phyloP scores from a whole-genome alignment of 768 basidiomycete species.

The Lactifluus hygrophoroides region DNA sequence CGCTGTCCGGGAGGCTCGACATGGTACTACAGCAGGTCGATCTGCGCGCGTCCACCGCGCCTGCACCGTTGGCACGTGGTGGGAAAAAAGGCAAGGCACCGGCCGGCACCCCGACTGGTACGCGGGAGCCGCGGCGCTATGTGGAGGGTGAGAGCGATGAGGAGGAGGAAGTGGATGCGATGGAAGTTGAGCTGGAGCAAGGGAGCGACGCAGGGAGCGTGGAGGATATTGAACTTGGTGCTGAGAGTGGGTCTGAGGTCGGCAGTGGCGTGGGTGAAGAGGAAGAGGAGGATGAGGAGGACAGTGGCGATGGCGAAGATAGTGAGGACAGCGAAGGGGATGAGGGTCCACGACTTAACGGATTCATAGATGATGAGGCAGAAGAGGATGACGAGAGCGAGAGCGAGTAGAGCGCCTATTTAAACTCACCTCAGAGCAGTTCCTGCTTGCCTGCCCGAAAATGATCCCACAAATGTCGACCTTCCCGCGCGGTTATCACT shows the following conservation, averaged over 20 bases:
- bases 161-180: slow-evolving; percentile 42
- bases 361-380: slow-evolving; percentile 53
- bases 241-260: slow-evolving; percentile 46
- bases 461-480: neutral
- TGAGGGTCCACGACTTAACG: slow-evolving; percentile 20
- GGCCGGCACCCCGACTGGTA: slow-evolving; percentile 27
- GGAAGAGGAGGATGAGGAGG: slow-evolving; percentile 48
- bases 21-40: slow-evolving; percentile 93
- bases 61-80: slow-evolving; percentile 41
- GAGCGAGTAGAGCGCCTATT: slow-evolving; percentile 16
- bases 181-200: slow-evolving; percentile 45
- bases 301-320: slow-evolving; percentile 49
- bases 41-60: slow-evolving; percentile 68
- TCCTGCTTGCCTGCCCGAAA: neutral
- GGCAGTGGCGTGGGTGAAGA: slow-evolving; percentile 40
- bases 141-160: slow-evolving; percentile 78
- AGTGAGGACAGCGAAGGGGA: slow-evolving; percentile 42
- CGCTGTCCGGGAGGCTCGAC: slow-evolving; percentile 84
- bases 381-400: slow-evolving; percentile 43
- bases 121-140: slow-evolving; percentile 37
- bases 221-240: slow-evolving; percentile 71
- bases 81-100: slow-evolving; percentile 29
- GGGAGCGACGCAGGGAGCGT: slow-evolving; percentile 67
- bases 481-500: too few species aligned
- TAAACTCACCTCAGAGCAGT: neutral